Base-by-base conservation (phyloP, 1,284 basidiomycete genomes). In the Meripilus lineatus region DNA sequence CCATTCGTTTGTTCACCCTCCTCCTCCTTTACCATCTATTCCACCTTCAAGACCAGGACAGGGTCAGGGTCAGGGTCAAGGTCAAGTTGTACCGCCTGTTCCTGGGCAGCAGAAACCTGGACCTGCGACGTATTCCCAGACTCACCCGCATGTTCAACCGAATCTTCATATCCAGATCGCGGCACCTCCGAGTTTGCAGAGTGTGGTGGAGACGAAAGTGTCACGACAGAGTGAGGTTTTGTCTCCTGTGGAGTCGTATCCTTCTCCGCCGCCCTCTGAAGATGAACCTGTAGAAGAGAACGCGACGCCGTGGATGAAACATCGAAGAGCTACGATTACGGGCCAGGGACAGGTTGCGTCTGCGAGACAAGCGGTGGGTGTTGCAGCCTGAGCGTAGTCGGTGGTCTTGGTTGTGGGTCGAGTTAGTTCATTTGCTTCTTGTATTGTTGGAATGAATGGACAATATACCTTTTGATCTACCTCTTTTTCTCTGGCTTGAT, bases 231-330 rank as follows among this genome's bases (percentile, higher is more conserved):
- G n/a, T n/a, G n/a, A 15, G 35, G 65, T 55, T 22, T 40, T 54
- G 25, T 69, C 70, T 18, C 72, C 75, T 3, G 59, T 63, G 14
- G 76, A 77, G 44, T 74, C 81, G 30, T 89, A 89, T 58, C 86
- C 86, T 5, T 88, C 86, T 0, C 86, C 86, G 0, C 87, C 87
- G 33, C 72, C 75, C 8, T 89, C 86, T 13, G 57, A 79, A 40
- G 84, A 85, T 64, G 87, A 84, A 13, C 85, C 85, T 20, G 40
- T 49, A 32, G 40, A 43, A 25, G 43, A 50, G 14, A 32, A 38
- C 10, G 40, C 38, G 8, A 33, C 47, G 15, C 49, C 55, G 35
- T 50, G 50, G 47, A 40, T 47, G 17, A 42, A 40, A 42, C 48
- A 50, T 38, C 46, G 51, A 25, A 44, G 57, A n/a, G 47, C 52